Base-by-base conservation (phyloP, 805 yeast species). In the Sugiyamaella mastotermitis region DNA sequence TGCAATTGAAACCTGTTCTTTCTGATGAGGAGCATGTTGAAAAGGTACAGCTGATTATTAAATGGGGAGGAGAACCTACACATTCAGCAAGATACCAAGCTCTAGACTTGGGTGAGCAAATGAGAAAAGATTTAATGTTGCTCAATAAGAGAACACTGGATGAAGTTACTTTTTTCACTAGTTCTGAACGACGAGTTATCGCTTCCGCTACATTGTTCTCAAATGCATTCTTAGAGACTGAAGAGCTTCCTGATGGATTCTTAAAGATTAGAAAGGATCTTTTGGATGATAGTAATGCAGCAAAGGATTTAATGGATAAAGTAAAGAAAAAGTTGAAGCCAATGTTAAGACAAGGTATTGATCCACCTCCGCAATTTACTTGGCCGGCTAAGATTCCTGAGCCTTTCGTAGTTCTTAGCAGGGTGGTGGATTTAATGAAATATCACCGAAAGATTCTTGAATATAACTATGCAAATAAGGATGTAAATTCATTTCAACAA, bases 31-130 rank as follows among this genome's bases (percentile, higher is more conserved):
- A 51, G 9, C 78, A 80, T 23, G 92, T 92, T 15, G 97, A 90
- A 48, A 92, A 92, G 57, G 97, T 90, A 17, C 98, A 92, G 61
- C 79, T 92, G 46, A 94, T 92, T 45, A 68, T 92, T 52, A 92
- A 92, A 59, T 92, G 98, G 98, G 98, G 98, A 52, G 99, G 99
- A 47, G 99, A 92, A 61, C 97, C 98, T 4, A 92, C 99, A 1
- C 99, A 92, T 60, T 87, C 97, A 8, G 97, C 97, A 2, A 75
- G 80, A 46, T 83, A 86, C 58, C 99, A 92, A 64, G 94, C 96
- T 1, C 74, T 80, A 20, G 99, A 92, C 60, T 75, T 92, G 14
- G 99, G 98, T 37, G 97, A 90, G 56, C 96, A 88, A 61, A 73
- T 83, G 65, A 78, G 98, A 54, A 95, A 90, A 57, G 95, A 92